Percentiles rank a stretch among this genome's conserved stretches.
Evolutionary conservation across 163 green algal species (phyloP).

Genomic region (Coccomyxa subellipsoidea): DNA sequence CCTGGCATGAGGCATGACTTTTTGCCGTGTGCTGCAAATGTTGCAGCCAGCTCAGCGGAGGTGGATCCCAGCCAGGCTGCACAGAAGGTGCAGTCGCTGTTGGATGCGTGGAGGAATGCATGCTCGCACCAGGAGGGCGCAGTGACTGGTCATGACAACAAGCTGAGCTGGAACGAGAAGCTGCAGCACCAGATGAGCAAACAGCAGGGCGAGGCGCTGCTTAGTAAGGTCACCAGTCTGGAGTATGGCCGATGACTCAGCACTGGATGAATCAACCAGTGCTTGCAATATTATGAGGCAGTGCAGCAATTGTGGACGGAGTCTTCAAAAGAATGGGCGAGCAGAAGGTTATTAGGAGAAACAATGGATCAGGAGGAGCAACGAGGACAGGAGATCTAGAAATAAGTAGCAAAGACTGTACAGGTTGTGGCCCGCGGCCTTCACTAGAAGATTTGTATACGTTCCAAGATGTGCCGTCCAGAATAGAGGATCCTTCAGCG

Average conservation of each 20-base stretch:
- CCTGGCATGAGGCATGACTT: background rate
- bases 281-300: no score
- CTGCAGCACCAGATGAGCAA: conserved; percentile 1
- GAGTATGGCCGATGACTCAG: background rate
- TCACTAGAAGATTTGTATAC: no score
- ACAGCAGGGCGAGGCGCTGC: background rate
- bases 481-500: no score
- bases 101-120: background rate
- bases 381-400: no score
- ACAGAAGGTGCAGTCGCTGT: background rate
- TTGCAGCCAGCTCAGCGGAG: background rate
- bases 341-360: no score
- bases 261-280: no score
- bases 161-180: background rate
- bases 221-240: background rate
- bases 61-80: background rate
- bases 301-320: no score
- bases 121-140: background rate
- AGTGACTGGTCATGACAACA: background rate
- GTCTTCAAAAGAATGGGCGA: no score
- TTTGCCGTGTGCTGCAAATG: background rate
- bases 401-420: no score
- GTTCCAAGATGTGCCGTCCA: no score
- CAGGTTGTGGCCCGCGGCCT: no score
- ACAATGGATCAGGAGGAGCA: no score